phyloP scores from a whole-genome alignment of 345 rosid genomes.

The Garcia nutans region DNA sequence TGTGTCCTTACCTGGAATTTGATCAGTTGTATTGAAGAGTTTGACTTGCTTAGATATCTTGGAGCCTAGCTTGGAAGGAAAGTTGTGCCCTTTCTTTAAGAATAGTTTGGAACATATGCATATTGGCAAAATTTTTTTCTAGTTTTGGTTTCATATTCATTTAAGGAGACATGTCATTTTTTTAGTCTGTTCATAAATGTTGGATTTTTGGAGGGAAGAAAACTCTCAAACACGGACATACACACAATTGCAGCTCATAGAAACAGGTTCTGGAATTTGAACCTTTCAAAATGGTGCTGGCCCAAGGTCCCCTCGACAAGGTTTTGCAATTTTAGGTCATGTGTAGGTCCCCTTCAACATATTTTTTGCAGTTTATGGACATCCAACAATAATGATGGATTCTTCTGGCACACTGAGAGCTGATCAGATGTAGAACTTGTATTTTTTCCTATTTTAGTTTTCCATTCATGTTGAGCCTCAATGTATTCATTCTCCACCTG shows the following conservation, averaged over 20 bases:
- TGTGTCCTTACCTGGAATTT: neutral
- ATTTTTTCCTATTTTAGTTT: neutral
- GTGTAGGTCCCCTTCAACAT: no score
- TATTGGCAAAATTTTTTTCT: neutral
- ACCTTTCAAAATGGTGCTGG: no score
- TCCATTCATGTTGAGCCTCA: neutral
- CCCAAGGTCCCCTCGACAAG: no score
- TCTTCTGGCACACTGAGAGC: constrained; percentile 1
- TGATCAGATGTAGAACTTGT: neutral
- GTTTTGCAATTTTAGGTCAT: no score
- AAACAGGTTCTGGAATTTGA: no score
- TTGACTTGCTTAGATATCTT: neutral
- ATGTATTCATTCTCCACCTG: neutral
- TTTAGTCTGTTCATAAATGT: neutral
- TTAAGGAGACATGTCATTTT: neutral
- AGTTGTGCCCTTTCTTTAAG: neutral
- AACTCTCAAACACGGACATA: no score
- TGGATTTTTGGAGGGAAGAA: no score
- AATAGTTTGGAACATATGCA: neutral
- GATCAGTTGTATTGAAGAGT: neutral
- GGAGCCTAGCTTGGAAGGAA: neutral
- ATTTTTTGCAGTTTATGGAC: no score
- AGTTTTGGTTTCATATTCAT: neutral
- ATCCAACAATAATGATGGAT: neutral
- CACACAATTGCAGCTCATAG: no score